Base-by-base conservation (phyloP, 345 rosid species). In the Acer campestre region DNA sequence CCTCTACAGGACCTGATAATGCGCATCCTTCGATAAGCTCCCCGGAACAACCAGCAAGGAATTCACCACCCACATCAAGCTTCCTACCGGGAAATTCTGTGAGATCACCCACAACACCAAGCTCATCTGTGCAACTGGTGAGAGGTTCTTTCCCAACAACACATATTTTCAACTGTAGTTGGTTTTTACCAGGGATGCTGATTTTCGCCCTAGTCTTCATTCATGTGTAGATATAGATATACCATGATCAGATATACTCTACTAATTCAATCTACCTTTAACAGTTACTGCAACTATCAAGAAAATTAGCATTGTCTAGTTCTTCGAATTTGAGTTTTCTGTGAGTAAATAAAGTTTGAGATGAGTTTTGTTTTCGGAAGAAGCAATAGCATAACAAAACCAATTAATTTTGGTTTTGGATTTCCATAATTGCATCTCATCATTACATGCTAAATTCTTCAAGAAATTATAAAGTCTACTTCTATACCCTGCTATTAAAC, bases 1-100 rank as follows among this genome's bases (percentile, higher is more conserved):
- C 67, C 77, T 68, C 67, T 79, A 77, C 84, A 84, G 89, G 80
- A 76, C 68, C 75, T 67, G 46, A 13, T 53, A 75, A 25, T 29
- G 67, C 87, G 25, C 72, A 84, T 14, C 46, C 46, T 8, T 4
- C 10, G 38, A 35, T 35, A 12, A 77, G 68, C 64, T 63, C 31
- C 67, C 70, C 82, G 18, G 75, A 82, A 7, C 83, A 76, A 69
- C 1, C 77, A 3, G 75, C 22, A 59, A 65, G 27, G 13, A 67
- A 13, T 23, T 70, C 87, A 31, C 73, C 85, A 10, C 49, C n/a
- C 46, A 48, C 85, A 44, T 78, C 68, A 12, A 77, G 68, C 64
- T 67, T 35, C 16, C 67, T 81, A 40, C 83, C 87, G 3, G 81
- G 67, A 25, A 11, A 82, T 40, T 67, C 71, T 18, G 53, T 20